phyloP scores from a whole-genome alignment of 1,284 basidiomycete species.

The Phenoliferia sp. region DNA sequence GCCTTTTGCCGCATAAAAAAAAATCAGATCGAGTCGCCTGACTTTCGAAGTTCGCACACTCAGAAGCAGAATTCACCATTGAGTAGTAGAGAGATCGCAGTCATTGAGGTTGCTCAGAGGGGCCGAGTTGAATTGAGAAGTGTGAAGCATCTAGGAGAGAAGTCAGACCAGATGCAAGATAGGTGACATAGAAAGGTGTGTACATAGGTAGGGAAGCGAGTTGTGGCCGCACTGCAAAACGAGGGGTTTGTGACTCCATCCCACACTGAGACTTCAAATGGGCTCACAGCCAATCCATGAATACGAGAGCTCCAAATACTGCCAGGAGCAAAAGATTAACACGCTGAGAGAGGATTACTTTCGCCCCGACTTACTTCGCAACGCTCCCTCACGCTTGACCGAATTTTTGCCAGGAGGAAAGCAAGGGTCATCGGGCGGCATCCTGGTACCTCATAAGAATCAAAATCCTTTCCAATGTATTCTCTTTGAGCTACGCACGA shows the following conservation, averaged over 20 bases:
- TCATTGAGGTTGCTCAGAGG: conserved; percentile 25
- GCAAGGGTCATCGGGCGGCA: conserved; percentile 17
- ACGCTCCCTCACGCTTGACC: conserved; percentile 17
- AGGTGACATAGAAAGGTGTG: not conserved
- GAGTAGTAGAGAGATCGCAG: conserved; percentile 22
- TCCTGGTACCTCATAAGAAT: too few species aligned
- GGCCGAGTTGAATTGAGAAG: conserved; percentile 8
- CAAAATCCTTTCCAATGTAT: too few species aligned
- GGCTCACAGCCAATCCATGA: conserved; percentile 13
- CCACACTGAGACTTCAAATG: too few species aligned
- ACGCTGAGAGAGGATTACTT: too few species aligned
- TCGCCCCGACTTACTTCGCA: too few species aligned
- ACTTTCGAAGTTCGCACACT: too few species aligned
- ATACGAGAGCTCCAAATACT: conserved; percentile 8
- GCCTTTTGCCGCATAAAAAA: too few species aligned
- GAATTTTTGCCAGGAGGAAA: conserved; percentile 21
- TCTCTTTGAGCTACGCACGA: too few species aligned
- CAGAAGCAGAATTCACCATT: too few species aligned
- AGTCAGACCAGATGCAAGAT: not conserved
- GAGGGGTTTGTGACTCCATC: not conserved
- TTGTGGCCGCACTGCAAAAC: conserved; percentile 12
- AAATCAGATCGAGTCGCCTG: too few species aligned
- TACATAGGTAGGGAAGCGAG: conserved; percentile 10
- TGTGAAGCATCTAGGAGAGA: conserved; percentile 14
- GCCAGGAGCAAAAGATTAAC: too few species aligned